phyloP scores from a whole-genome alignment of 208 protist genomes.

The Porcisia deanei region DNA sequence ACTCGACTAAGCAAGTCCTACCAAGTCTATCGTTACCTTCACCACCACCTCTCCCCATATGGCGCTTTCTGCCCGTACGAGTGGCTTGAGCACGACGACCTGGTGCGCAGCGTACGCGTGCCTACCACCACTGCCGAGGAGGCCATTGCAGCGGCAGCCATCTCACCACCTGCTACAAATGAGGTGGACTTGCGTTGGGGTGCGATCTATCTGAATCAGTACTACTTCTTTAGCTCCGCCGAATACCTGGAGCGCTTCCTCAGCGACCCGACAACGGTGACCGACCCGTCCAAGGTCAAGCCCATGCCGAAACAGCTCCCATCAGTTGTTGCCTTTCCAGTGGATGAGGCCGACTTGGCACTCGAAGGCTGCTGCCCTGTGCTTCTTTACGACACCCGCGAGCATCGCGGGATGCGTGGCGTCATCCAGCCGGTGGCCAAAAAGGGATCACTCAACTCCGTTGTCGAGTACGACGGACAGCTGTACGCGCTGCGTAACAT shows the following conservation, averaged over 20 bases:
- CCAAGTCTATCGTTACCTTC: conserved; percentile 34
- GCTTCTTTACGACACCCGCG: conserved; percentile 87
- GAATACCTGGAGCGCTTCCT: conserved; percentile 72
- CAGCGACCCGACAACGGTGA: conserved; percentile 50
- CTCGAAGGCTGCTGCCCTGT: conserved; percentile 90
- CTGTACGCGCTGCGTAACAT: conserved; percentile 73
- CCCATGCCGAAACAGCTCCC: conserved; percentile 48
- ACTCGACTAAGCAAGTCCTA: conserved; percentile 49
- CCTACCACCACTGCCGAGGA: conserved; percentile 4
- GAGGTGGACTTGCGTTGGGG: conserved; percentile 29
- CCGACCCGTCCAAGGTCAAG: conserved; percentile 39
- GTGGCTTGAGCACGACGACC: conserved; percentile 65
- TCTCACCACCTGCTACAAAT: not conserved
- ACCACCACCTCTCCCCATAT: conserved; percentile 64
- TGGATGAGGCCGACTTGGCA: conserved; percentile 40
- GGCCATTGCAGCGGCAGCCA: not conserved
- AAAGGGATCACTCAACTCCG: conserved; percentile 52
- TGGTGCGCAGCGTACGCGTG: conserved; percentile 37
- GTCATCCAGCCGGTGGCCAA: conserved; percentile 74
- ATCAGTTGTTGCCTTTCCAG: conserved; percentile 3
- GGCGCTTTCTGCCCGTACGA: conserved; percentile 80
- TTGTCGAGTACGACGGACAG: conserved; percentile 80
- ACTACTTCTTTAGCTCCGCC: conserved; percentile 74
- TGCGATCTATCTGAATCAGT: conserved; percentile 65
- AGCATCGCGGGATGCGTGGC: conserved; percentile 70